phyloP scores from a whole-genome alignment of 306 rosid genomes.

The Cicer yamashitae region DNA sequence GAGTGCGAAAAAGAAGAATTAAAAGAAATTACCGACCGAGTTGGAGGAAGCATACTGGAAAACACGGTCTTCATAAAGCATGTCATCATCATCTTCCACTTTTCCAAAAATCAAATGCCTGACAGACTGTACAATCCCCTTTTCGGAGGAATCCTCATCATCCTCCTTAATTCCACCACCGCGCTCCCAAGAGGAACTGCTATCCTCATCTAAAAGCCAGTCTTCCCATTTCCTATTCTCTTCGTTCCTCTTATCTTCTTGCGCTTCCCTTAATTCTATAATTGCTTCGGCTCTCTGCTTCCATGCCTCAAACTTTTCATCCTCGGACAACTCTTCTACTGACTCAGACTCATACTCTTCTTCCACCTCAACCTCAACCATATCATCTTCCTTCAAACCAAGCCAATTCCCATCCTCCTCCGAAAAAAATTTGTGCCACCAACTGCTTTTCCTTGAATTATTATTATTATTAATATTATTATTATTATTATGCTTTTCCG shows the following conservation, averaged over 20 bases:
- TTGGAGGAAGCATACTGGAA: constrained; percentile 84
- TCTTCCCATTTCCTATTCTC: constrained; percentile 83
- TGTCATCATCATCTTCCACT: constrained; percentile 65
- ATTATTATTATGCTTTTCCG: constrained; percentile 44
- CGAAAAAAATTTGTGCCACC: constrained; percentile 82
- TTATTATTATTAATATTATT: neutral
- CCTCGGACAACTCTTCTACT: constrained; percentile 50
- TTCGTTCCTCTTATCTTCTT: constrained; percentile 66
- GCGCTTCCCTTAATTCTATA: constrained; percentile 81
- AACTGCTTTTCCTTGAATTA: constrained; percentile 55
- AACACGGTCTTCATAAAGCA: constrained; percentile 93
- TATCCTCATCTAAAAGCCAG: constrained; percentile 65
- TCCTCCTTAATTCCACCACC: constrained; percentile 50
- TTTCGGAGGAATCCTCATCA: constrained; percentile 50
- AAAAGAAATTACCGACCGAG: constrained; percentile 60
- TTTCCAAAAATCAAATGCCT: constrained; percentile 60
- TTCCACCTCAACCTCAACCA: constrained; percentile 51
- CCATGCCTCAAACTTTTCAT: constrained; percentile 86
- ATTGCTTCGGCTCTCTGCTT: constrained; percentile 92
- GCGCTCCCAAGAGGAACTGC: constrained; percentile 50
- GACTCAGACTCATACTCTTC: constrained; percentile 32
- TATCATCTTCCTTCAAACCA: constrained; percentile 76
- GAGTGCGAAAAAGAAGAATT: too few relatives aligned
- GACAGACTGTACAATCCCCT: constrained; percentile 62
- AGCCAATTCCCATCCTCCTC: constrained; percentile 87